A percentile compares a stretch with the other conserved stretches of the same genome.
Evolutionary conservation across 257 asterid species (phyloP).

Genomic region (Primulina huaijiensis): DNA sequence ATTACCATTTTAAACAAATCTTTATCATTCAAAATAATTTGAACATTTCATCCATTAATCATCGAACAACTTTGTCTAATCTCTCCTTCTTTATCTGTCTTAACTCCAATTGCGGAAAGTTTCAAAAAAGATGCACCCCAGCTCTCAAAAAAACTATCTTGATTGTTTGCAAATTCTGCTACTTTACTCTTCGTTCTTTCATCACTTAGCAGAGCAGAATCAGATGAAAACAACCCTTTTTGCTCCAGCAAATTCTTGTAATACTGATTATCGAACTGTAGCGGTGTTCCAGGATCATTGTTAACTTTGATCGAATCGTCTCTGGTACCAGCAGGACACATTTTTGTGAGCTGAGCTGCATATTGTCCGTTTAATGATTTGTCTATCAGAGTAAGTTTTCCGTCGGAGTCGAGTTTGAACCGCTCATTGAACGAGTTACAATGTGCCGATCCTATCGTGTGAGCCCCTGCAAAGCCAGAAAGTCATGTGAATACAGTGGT

Average conservation of each 20-base stretch:
- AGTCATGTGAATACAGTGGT: not conserved
- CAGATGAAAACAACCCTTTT: constrained; percentile 71
- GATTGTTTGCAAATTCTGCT: constrained; percentile 41
- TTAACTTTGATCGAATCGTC: constrained; percentile 37
- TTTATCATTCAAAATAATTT: not conserved
- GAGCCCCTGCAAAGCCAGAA: constrained; percentile 54
- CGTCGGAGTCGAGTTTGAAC: constrained; percentile 48
- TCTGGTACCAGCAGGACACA: constrained; percentile 40
- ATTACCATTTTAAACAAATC: not conserved
- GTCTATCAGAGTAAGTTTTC: constrained; percentile 52
- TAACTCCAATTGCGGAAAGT: constrained; percentile 54
- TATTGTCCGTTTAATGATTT: constrained; percentile 50
- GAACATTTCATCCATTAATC: constrained; percentile 31
- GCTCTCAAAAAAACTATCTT: constrained; percentile 47
- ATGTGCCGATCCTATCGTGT: constrained; percentile 76
- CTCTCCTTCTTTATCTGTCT: constrained; percentile 48
- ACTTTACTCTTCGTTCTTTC: constrained; percentile 42
- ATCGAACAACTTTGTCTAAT: constrained; percentile 48
- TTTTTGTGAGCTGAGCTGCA: constrained; percentile 45
- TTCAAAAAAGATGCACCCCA: constrained; percentile 56
- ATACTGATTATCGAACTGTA: constrained; percentile 56
- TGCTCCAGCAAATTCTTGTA: constrained; percentile 45
- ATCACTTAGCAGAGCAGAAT: constrained; percentile 54
- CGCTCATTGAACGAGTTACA: constrained; percentile 69
- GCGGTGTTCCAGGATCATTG: constrained; percentile 64